Conservation (phyloP, 306 rosid genomes). For the Acacia crassicarpa region DNA sequence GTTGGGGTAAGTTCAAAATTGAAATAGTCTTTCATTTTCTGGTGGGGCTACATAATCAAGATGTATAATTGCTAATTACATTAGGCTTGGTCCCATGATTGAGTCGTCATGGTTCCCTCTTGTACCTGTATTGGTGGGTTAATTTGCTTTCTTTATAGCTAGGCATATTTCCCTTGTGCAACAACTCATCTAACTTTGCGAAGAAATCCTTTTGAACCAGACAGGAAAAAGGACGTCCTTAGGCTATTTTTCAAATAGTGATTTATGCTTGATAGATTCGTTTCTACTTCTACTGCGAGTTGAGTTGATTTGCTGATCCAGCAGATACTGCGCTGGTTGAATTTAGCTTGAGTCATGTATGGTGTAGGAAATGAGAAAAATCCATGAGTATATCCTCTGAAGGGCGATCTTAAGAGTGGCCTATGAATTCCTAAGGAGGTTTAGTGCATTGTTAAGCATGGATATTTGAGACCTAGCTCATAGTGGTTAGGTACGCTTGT, state of each 20-base stretch:
- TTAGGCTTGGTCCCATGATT: background rate
- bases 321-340: constrained; percentile 11
- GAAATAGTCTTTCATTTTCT: background rate
- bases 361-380: constrained; percentile 3
- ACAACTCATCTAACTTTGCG: background rate
- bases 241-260: background rate
- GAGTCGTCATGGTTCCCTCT: background rate
- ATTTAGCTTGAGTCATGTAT: constrained; percentile 7
- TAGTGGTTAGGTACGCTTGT: background rate
- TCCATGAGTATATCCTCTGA: background rate
- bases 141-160: background rate
- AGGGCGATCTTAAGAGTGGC: background rate
- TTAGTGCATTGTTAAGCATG: constrained; percentile 5
- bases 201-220: background rate
- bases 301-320: constrained; percentile 9
- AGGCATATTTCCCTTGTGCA: background rate
- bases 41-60: background rate
- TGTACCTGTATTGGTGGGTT: background rate
- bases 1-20: background rate
- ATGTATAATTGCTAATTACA: background rate
- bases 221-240: background rate
- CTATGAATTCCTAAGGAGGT: background rate
- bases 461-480: background rate
- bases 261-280: constrained; percentile 5
- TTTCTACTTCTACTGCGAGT: background rate